Percentiles rank a stretch among this genome's conserved stretches.
Conservation (phyloP, 306 rosid species). For the Biancaea sappan region DNA sequence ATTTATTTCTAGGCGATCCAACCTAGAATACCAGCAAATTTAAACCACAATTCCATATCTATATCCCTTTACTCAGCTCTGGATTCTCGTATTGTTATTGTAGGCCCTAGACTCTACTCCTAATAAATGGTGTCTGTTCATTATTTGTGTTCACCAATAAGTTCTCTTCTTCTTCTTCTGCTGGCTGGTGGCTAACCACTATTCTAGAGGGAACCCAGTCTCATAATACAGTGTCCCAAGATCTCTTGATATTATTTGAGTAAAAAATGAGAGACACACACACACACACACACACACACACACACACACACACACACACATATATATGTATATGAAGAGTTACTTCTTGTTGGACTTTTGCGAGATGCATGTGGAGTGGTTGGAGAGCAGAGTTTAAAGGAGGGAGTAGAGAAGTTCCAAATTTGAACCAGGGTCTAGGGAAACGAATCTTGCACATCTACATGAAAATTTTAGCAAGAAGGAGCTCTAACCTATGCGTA, state of each 20-base stretch:
- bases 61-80: neutral
- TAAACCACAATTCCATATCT: neutral
- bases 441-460: conserved; percentile 28
- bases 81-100: too few species aligned
- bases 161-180: neutral
- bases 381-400: conserved; percentile 41
- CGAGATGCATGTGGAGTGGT: conserved; percentile 60
- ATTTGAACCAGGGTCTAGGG: neutral
- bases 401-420: conserved; percentile 30
- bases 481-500: conserved; percentile 15
- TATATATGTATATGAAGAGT: neutral
- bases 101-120: too few species aligned
- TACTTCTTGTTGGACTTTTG: conserved; percentile 38
- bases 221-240: neutral
- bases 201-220: neutral
- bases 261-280: conserved; percentile 26
- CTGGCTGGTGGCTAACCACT: neutral
- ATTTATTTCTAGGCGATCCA: conserved; percentile 25
- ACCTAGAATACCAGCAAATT: neutral
- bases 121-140: too few species aligned
- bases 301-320: neutral
- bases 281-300: neutral
- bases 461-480: conserved; percentile 12
- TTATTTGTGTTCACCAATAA: too few species aligned
- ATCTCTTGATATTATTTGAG: conserved; percentile 4